Conservation (phyloP, 345 rosid species). For the Noccaea caerulescens region DNA sequence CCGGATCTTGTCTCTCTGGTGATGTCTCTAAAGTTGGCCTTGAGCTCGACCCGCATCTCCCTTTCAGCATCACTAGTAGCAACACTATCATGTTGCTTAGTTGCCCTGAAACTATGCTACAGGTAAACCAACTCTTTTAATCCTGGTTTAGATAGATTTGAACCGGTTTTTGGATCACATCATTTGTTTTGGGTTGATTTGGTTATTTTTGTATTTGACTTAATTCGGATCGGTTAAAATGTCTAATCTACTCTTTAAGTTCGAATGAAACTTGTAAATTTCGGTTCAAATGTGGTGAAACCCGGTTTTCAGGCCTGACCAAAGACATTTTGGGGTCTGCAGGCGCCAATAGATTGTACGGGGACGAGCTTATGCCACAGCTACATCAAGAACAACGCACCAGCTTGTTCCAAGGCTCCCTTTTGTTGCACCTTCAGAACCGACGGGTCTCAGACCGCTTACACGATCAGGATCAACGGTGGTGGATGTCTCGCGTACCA, state of each 20-base stretch:
- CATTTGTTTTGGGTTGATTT: not conserved
- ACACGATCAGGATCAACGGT: constrained; percentile 43
- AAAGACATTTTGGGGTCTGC: constrained; percentile 41
- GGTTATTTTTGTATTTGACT: not conserved
- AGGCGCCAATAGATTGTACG: constrained; percentile 49
- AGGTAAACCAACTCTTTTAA: constrained; percentile 4
- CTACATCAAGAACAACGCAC: constrained; percentile 49
- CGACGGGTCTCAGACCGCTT: constrained; percentile 47
- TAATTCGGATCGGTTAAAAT: not conserved
- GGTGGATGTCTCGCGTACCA: constrained; percentile 61
- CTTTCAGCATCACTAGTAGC: constrained; percentile 55
- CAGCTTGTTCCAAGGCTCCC: constrained; percentile 46
- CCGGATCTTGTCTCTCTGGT: constrained; percentile 48
- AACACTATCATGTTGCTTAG: constrained; percentile 60
- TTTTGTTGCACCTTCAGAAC: constrained; percentile 54
- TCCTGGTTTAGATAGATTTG: not conserved
- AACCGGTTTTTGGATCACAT: not conserved
- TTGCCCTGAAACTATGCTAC: constrained; percentile 48
- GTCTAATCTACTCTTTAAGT: not conserved
- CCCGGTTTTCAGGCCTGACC: constrained; percentile 39
- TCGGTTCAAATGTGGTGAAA: constrained; percentile 19
- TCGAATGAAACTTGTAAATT: constrained; percentile 14
- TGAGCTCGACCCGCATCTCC: constrained; percentile 48
- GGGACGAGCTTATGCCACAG: constrained; percentile 52
- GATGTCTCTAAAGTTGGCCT: constrained; percentile 52